Percentiles rank a stretch among this genome's conserved stretches.
These are phyloP conservation scores for Aspergillus ochraceus DNA, from an alignment of 2,329 filamentous ascomycete species.

Conservation along the genomic window DNA sequence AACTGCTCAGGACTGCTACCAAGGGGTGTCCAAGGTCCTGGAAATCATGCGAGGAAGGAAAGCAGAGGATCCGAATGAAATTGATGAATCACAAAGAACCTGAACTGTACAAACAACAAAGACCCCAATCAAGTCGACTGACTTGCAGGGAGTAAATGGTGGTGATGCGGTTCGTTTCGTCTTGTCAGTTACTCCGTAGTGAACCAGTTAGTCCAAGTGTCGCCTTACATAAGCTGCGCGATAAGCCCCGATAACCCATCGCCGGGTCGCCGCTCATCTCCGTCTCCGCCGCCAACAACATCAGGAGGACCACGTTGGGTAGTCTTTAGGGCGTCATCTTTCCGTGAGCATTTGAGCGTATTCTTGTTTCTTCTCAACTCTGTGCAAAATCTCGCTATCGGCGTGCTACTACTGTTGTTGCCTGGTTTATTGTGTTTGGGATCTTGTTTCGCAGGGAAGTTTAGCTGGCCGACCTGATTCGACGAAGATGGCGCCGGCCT, in stretches of 20 bases:
- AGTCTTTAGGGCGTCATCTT: not conserved
- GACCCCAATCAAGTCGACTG: not conserved
- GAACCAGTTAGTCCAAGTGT: not conserved
- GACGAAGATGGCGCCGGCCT: constrained; percentile 65
- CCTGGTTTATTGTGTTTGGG: too few species aligned
- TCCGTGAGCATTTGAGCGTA: not conserved
- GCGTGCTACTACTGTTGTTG: too few species aligned
- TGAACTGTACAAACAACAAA: not conserved
- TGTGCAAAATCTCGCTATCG: too few species aligned
- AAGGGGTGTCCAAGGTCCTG: constrained; percentile 21
- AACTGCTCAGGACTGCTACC: constrained; percentile 36
- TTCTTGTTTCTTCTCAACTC: not conserved
- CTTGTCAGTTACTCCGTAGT: too few species aligned
- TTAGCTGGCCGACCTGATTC: not conserved
- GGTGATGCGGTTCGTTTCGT: not conserved
- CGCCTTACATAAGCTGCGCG: constrained; percentile 3
- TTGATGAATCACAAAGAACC: not conserved
- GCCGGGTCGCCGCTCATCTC: constrained; percentile 15
- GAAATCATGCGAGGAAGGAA: constrained; percentile 21
- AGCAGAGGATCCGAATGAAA: not conserved
- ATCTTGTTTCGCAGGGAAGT: too few species aligned
- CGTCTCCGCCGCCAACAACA: not conserved
- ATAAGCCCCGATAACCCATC: constrained; percentile 22
- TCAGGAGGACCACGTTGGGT: not conserved
- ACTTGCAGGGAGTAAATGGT: not conserved